Conservation (phyloP, 177 flowering plant species). For the Vitis hybrid region DNA sequence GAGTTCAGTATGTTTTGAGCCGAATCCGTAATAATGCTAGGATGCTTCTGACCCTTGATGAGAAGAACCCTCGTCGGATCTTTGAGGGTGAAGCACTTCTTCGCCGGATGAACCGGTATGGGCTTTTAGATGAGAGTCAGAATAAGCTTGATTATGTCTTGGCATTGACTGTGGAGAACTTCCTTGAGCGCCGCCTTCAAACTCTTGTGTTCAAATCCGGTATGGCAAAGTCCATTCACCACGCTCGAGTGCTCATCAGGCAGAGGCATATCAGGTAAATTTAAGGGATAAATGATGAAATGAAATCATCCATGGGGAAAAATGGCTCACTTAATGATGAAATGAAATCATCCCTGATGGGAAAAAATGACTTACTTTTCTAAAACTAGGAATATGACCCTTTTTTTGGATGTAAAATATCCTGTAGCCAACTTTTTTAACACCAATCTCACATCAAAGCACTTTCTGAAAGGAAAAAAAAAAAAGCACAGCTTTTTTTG, state of each 20-base stretch:
- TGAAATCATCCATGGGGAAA: too few species aligned
- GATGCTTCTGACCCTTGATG: slow-evolving; percentile 42
- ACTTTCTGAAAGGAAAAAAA: too few species aligned
- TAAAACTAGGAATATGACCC: too few species aligned
- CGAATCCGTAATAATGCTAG: slow-evolving; percentile 42
- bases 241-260: slow-evolving; percentile 50
- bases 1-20: slow-evolving; percentile 43
- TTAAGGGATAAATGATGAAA: background rate
- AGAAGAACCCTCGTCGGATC: slow-evolving; percentile 44
- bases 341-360: too few species aligned
- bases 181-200: slow-evolving; percentile 55
- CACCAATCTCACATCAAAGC: too few species aligned
- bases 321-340: too few species aligned
- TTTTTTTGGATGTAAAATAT: too few species aligned
- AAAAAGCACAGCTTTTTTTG: too few species aligned
- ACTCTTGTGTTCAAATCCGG: slow-evolving; percentile 47
- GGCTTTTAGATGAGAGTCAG: slow-evolving; percentile 45
- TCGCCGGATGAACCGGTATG: slow-evolving; percentile 45
- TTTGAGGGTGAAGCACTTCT: slow-evolving; percentile 54
- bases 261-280: slow-evolving; percentile 47
- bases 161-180: slow-evolving; percentile 49
- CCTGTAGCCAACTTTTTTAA: too few species aligned
- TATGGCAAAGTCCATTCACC: slow-evolving; percentile 56
- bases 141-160: slow-evolving; percentile 58
- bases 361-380: too few species aligned